Evolutionary conservation across 2,329 filamentous ascomycete genomes (phyloP), one percentile per base, ranked within the genome.

Genomic region (Pseudogymnoascus sp.): DNA sequence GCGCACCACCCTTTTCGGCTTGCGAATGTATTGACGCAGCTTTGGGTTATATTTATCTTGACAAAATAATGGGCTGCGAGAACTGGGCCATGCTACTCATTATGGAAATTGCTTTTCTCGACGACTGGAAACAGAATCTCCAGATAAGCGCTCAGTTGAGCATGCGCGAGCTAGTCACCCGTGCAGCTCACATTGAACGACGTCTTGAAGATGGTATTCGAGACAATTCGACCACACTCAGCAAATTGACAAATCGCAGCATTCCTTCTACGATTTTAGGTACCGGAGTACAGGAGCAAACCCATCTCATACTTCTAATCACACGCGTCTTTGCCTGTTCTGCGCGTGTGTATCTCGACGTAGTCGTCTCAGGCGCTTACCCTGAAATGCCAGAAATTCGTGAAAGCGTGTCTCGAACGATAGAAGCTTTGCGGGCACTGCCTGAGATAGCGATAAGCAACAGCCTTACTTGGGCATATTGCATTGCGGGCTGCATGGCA

Each of bases 81-180:
- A 86, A 84, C 70, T 83, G 81, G 81, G 78, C 79, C 1, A 65
- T 87, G 50, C 72, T 81, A 33, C 71, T 77, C 6, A 77, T 87
- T 31, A 78, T 78, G 13, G 78, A 84, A 31, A 79, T 83, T 40
- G 75, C 81, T 4, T 69, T 75, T 1, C 76, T 87, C 2, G 78
- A 81, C 53, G 75, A 79, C 0, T 86, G 83, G 83, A 87, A 86
- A 72, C 78, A 80, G 68, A 73, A 77, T 21, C 76, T 77, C 67
- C 78, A 74, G 61, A 69, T 70, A 35, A 67, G 69, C 5, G 79
- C 78, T 3, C 75, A 75, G 0, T 72, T 85, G 1, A 80, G 79
- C 8, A 62, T 71, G 5, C 64, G 70, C 1, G 76, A 82, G 61
- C 75, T 85, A 1, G 72, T 80, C 6, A 70, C 71, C 6, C 78